These are phyloP conservation scores for Debaryomyces castellii DNA, from an alignment of 805 yeast genomes.

Conservation along the genomic window DNA sequence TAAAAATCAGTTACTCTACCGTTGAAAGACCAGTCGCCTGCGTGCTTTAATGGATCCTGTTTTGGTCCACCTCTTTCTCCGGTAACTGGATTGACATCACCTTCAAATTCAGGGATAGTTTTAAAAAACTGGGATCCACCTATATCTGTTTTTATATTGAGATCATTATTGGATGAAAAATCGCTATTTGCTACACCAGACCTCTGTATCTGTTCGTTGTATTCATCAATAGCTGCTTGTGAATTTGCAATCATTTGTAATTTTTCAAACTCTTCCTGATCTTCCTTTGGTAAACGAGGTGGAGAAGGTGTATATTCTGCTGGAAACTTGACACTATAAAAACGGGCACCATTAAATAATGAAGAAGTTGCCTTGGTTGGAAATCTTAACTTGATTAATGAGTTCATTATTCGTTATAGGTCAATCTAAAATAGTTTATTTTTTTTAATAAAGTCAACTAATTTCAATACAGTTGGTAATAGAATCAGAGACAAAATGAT, in stretches of 20 bases:
- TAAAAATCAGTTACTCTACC: conserved; percentile 95
- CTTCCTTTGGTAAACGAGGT: conserved; percentile 72
- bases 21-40: conserved; percentile 86
- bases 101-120: conserved; percentile 93
- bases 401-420: not conserved
- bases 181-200: conserved; percentile 25
- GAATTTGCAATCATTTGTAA: conserved; percentile 79
- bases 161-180: conserved; percentile 10
- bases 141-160: conserved; percentile 49
- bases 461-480: not conserved
- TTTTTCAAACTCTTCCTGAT: conserved; percentile 88
- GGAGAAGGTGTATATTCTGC: conserved; percentile 45
- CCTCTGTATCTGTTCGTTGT: conserved; percentile 49
- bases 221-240: conserved; percentile 75
- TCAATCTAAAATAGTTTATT: too few species aligned
- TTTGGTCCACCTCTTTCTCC: conserved; percentile 98
- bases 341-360: conserved; percentile 1
- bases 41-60: conserved; percentile 90
- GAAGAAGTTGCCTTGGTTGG: not conserved
- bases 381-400: not conserved
- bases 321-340: conserved; percentile 20
- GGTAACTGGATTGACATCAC: conserved; percentile 87
- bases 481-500: not conserved
- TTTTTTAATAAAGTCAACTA: too few species aligned
- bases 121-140: conserved; percentile 65